Conservation (phyloP, 305 asterid species). For the Fraxinus greggii region DNA sequence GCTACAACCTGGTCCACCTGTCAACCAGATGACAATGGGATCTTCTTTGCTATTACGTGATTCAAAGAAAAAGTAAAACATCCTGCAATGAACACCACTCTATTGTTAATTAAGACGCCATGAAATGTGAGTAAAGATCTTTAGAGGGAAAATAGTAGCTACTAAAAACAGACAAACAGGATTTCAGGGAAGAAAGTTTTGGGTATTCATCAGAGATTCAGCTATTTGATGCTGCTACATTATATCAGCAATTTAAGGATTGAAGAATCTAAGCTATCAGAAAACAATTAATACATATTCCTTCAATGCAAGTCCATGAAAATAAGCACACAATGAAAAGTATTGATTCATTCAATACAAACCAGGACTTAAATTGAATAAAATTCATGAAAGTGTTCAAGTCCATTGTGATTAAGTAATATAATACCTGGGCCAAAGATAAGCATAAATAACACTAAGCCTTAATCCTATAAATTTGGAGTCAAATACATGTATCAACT, state of each 20-base stretch:
- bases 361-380: background rate
- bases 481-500: background rate
- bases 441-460: background rate
- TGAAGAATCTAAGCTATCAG: background rate
- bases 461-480: background rate
- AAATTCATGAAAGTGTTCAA: background rate
- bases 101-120: conserved; percentile 20
- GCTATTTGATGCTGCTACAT: background rate
- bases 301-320: background rate
- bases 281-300: background rate
- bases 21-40: conserved; percentile 97
- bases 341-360: background rate
- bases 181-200: background rate
- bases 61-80: conserved; percentile 94
- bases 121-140: background rate
- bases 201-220: background rate
- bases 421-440: background rate
- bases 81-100: conserved; percentile 45
- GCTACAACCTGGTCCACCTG: conserved; percentile 99
- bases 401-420: background rate
- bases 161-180: background rate
- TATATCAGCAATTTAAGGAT: background rate
- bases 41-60: conserved; percentile 72
- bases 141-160: background rate
- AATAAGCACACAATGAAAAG: background rate